Evolutionary conservation across 2,329 filamentous ascomycete genomes (phyloP).

Genomic region (Nannizziopsis barbatae): DNA sequence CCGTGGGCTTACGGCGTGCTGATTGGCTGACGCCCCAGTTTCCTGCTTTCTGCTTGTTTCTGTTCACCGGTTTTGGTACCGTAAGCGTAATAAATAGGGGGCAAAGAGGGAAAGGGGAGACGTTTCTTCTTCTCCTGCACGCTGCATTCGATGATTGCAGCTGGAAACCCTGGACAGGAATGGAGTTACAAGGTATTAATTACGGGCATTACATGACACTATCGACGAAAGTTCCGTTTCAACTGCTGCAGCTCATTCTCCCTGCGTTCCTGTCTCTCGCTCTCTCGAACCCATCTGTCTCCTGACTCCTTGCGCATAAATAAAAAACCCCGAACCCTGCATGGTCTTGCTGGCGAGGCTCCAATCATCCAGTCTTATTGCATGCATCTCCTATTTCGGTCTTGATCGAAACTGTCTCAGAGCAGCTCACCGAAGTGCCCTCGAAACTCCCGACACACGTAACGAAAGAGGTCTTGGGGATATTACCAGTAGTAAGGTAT

Average conservation of each 20-base stretch:
- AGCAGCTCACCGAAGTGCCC: too few relatives aligned
- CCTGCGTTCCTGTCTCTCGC: too few relatives aligned
- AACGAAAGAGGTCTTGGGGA: too few relatives aligned
- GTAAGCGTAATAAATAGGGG: not conserved
- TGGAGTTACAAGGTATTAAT: too few relatives aligned
- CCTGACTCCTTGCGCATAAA: not conserved
- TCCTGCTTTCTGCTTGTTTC: not conserved
- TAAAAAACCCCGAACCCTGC: not conserved
- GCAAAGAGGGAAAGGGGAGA: not conserved
- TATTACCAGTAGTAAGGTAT: too few relatives aligned
- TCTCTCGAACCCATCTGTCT: not conserved
- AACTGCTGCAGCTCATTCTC: too few relatives aligned
- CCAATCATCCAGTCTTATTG: not conserved
- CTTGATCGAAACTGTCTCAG: constrained; percentile 9
- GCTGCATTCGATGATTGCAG: too few relatives aligned
- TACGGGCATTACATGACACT: too few relatives aligned
- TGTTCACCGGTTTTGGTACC: constrained; percentile 10
- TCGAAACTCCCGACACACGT: too few relatives aligned
- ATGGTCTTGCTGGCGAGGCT: not conserved
- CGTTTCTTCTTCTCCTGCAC: not conserved
- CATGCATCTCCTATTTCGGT: not conserved
- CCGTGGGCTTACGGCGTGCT: constrained; percentile 5
- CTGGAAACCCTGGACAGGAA: too few relatives aligned
- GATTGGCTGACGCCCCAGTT: constrained; percentile 12
- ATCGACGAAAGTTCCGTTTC: too few relatives aligned